These are phyloP conservation scores for Pseudocercospora fijiensis DNA, from an alignment of 2,329 filamentous ascomycete species.

Conservation along the genomic window DNA sequence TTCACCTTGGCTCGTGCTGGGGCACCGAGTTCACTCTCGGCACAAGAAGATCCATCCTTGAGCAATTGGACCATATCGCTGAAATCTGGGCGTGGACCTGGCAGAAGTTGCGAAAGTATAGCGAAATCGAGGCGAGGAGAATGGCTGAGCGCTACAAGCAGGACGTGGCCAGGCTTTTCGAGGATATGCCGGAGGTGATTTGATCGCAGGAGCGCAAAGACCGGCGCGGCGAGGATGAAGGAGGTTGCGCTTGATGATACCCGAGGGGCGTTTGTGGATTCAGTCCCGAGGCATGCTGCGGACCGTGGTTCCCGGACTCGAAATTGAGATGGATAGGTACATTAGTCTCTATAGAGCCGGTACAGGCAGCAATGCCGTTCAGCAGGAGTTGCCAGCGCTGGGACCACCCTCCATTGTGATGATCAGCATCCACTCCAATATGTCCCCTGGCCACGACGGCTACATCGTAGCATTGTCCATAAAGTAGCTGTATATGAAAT, in stretches of 20 bases:
- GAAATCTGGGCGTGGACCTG: slow-evolving; percentile 20
- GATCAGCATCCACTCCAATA: neutral
- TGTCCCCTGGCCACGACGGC: neutral
- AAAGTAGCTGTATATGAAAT: neutral
- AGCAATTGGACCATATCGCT: slow-evolving; percentile 22
- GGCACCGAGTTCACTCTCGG: slow-evolving; percentile 22
- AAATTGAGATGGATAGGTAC: neutral
- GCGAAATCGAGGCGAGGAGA: slow-evolving; percentile 14
- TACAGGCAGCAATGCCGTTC: neutral
- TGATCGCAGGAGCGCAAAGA: neutral
- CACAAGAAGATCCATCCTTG: slow-evolving; percentile 11
- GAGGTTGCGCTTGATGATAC: neutral
- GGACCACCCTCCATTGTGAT: neutral
- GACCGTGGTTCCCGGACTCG: neutral
- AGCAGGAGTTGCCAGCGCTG: neutral
- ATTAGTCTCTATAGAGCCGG: neutral
- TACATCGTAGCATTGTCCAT: neutral
- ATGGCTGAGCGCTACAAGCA: slow-evolving; percentile 21
- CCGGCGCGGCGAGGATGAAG: neutral
- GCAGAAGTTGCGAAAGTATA: slow-evolving; percentile 23
- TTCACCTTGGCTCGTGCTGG: slow-evolving; percentile 22
- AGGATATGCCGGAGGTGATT: slow-evolving; percentile 22
- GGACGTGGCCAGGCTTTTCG: slow-evolving; percentile 22
- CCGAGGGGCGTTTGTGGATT: neutral
- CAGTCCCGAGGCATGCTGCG: neutral